Conservation (phyloP, 331 rosid genomes). For the Acacia concinna region DNA sequence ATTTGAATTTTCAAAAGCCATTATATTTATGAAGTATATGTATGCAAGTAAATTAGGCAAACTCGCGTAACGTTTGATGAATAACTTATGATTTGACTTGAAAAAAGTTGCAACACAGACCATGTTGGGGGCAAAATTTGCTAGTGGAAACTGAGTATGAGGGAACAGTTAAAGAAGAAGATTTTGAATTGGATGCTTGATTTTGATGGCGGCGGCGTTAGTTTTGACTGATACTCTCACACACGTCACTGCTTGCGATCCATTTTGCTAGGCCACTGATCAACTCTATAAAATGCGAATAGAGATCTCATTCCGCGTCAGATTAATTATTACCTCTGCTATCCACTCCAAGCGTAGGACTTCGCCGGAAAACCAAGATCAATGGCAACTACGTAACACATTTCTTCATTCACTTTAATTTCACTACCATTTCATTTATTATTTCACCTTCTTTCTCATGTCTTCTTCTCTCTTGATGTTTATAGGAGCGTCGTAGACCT, state of each 20-base stretch:
- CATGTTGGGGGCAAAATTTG: too few relatives aligned
- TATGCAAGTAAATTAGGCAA: too few relatives aligned
- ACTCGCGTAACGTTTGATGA: too few relatives aligned
- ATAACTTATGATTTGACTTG: too few relatives aligned
- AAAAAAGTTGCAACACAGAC: too few relatives aligned
- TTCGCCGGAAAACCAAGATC: not conserved
- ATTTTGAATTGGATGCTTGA: too few relatives aligned
- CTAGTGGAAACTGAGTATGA: too few relatives aligned
- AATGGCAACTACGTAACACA: slow-evolving; percentile 52
- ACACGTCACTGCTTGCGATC: slow-evolving; percentile 37
- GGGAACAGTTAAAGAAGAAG: too few relatives aligned
- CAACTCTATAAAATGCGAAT: not conserved
- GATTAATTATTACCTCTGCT: not conserved
- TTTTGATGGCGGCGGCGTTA: too few relatives aligned
- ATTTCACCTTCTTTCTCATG: slow-evolving; percentile 12
- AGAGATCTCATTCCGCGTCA: not conserved
- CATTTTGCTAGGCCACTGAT: not conserved
- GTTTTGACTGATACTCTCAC: too few relatives aligned
- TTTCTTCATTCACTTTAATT: slow-evolving; percentile 3
- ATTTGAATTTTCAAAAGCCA: too few relatives aligned
- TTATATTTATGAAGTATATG: too few relatives aligned
- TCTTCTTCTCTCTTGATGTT: not conserved
- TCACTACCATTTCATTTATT: not conserved
- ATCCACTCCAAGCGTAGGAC: not conserved
- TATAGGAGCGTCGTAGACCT: slow-evolving; percentile 33